Evolutionary conservation across 208 protist genomes (phyloP).

Genomic region (Leishmania major): DNA sequence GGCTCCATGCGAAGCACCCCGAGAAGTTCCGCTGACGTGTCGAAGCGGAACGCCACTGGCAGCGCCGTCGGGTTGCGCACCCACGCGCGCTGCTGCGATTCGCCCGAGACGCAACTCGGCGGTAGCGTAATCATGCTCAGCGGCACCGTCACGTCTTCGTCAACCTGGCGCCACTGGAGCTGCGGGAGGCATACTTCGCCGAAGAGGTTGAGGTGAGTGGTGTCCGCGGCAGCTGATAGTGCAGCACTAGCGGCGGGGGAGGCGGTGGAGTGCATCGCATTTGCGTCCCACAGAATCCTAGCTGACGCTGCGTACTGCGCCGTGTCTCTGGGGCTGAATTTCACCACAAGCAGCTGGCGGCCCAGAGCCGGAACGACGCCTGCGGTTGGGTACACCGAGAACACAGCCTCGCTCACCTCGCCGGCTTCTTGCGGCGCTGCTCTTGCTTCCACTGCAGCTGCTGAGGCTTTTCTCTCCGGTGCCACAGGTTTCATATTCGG

Average conservation of each 20-base stretch:
- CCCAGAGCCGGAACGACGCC: conserved; percentile 61
- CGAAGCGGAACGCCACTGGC: conserved; percentile 62
- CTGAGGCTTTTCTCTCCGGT: neutral
- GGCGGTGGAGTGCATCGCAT: conserved; percentile 9
- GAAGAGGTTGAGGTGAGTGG: conserved; percentile 43
- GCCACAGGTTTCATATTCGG: conserved; percentile 2
- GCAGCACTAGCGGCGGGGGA: neutral
- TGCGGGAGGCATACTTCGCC: conserved; percentile 64
- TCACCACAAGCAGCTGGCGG: conserved; percentile 57
- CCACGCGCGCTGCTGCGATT: conserved; percentile 39
- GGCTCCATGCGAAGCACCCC: conserved; percentile 69
- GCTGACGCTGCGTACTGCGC: conserved; percentile 58
- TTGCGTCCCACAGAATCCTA: conserved; percentile 45
- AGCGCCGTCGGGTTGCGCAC: conserved; percentile 85
- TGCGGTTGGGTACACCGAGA: conserved; percentile 52
- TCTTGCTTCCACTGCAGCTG: neutral
- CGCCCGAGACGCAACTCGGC: conserved; percentile 80
- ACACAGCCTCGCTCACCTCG: conserved; percentile 32
- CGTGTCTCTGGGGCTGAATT: conserved; percentile 50
- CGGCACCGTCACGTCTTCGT: conserved; percentile 31
- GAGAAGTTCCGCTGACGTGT: conserved; percentile 43
- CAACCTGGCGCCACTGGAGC: conserved; percentile 32
- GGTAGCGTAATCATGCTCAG: conserved; percentile 54
- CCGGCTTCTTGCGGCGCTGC: conserved; percentile 10
- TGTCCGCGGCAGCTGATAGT: conserved; percentile 16